Base-by-base conservation (phyloP, 768 basidiomycete species). In the Rhodotorula toruloides region DNA sequence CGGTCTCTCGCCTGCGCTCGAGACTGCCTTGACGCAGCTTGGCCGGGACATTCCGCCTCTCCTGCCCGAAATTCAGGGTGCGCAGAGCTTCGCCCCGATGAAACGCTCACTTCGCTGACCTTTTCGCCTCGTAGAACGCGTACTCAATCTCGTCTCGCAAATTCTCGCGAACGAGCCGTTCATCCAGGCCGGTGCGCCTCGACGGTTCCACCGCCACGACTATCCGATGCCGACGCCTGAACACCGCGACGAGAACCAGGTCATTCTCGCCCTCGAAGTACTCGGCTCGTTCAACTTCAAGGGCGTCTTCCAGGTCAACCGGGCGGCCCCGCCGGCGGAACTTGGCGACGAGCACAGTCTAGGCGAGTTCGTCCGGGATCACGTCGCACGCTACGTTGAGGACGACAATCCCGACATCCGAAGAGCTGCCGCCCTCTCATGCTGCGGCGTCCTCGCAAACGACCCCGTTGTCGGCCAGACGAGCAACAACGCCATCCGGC, bases 391-490 rank as follows among this genome's bases (percentile, higher is more conserved):
- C 1, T 98, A 93, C 76, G 83, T 98, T 42, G 94, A 98, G 74
- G 87, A 96, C 73, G 96, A 98, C 74, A 85, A 87, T 72, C 76
- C 87, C 1, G 90, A 92, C 61, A 87, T 98, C 4, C 83, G 96
- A 22, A 84, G 87, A 37, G 90, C 91, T 11, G 91, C 94, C 17
- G 96, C 94, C 7, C 76, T 89, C 52, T 92, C 93, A 1, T 97
- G 92, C 76, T 96, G 92, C 73, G 84, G 84, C 52, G 83, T 98
- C 21, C 94, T 98, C 75, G 86, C 92, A 65, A 86, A 87, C 62
- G 96, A 99, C 78, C 92, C 93, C 0, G 96, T 98, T 56, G 92
- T 90, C 76, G 90, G 89, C 72, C 93, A 97, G 78, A 87, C 91
- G 16, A 94, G 91, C 80, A 91, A 87, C 72, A 90, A 97, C 77